Conservation (phyloP, 331 rosid species). For the Dryas integrifolia region DNA sequence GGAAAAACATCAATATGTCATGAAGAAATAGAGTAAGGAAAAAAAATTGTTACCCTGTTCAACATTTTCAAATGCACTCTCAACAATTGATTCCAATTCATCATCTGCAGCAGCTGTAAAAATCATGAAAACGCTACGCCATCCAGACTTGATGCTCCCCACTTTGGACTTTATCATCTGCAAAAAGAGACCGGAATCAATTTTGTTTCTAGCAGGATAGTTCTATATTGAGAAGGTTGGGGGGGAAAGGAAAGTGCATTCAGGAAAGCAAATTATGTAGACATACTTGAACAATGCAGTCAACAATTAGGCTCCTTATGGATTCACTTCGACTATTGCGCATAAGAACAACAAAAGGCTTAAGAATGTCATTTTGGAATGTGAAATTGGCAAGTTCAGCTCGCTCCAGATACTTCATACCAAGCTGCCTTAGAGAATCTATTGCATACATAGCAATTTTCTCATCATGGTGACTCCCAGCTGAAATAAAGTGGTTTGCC, state of each 20-base stretch:
- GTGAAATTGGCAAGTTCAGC: constrained; percentile 93
- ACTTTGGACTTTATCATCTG: constrained; percentile 99
- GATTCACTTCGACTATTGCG: constrained; percentile 94
- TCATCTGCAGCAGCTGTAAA: constrained; percentile 99
- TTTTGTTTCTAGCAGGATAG: constrained; percentile 19
- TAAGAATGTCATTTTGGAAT: constrained; percentile 97
- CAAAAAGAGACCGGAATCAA: constrained; percentile 29
- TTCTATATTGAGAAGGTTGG: not conserved
- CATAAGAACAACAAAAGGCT: constrained; percentile 98
- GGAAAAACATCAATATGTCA: constrained; percentile 19
- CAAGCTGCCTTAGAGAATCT: constrained; percentile 95
- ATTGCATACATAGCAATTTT: constrained; percentile 96
- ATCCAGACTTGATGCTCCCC: constrained; percentile 96
- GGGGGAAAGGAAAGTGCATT: not conserved
- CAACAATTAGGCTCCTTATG: constrained; percentile 90
- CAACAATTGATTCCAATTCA: constrained; percentile 90
- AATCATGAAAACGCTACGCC: constrained; percentile 97
- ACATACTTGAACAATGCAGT: constrained; percentile 95
- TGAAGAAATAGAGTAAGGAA: constrained; percentile 10
- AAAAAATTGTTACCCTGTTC: constrained; percentile 72
- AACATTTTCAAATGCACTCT: constrained; percentile 98
- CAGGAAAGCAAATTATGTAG: constrained; percentile 4
- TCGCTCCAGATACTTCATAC: constrained; percentile 99
- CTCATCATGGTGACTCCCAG: constrained; percentile 97
- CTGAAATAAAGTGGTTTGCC: constrained; percentile 93